Conservation (phyloP, 2,329 filamentous ascomycete genomes). For the Exophiala xenobiotica region DNA sequence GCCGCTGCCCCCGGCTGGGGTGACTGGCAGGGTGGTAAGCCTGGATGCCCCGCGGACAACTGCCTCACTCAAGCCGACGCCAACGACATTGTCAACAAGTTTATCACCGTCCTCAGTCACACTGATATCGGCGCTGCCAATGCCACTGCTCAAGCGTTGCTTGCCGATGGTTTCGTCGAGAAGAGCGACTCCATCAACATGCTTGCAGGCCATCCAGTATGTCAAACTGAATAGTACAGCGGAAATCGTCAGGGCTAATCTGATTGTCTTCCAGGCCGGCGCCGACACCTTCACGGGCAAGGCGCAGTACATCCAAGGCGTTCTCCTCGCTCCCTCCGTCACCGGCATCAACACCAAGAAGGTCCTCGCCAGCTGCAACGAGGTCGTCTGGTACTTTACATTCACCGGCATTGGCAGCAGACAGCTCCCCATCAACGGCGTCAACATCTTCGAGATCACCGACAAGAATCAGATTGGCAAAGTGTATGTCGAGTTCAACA, state of each 20-base stretch:
- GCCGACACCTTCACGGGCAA: conserved; percentile 15
- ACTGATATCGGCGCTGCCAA: conserved; percentile 18
- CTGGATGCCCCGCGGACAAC: background rate
- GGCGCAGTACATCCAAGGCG: conserved; percentile 18
- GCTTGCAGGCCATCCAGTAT: conserved; percentile 21
- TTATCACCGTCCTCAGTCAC: conserved; percentile 22
- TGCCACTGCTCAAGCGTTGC: conserved; percentile 21
- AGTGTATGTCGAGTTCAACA: conserved; percentile 25
- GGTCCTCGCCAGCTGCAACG: conserved; percentile 16
- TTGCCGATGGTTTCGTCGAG: conserved; percentile 22
- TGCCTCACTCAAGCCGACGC: conserved; percentile 22
- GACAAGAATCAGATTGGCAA: conserved; percentile 16
- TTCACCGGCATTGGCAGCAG: conserved; percentile 23
- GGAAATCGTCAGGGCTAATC: no score
- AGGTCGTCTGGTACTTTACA: conserved; percentile 20
- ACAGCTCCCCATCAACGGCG: conserved; percentile 15
- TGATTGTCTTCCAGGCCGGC: conserved; percentile 10
- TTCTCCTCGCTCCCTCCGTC: conserved; percentile 18
- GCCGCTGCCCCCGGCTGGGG: conserved; percentile 12
- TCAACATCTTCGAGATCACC: conserved; percentile 20
- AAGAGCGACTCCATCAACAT: conserved; percentile 29
- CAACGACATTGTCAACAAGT: conserved; percentile 21
- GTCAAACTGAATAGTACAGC: no score
- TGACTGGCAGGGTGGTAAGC: conserved; percentile 6
- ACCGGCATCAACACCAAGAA: conserved; percentile 16